Conservation (phyloP, 176 grass and related monocot species). For the Thalia dealbata region DNA sequence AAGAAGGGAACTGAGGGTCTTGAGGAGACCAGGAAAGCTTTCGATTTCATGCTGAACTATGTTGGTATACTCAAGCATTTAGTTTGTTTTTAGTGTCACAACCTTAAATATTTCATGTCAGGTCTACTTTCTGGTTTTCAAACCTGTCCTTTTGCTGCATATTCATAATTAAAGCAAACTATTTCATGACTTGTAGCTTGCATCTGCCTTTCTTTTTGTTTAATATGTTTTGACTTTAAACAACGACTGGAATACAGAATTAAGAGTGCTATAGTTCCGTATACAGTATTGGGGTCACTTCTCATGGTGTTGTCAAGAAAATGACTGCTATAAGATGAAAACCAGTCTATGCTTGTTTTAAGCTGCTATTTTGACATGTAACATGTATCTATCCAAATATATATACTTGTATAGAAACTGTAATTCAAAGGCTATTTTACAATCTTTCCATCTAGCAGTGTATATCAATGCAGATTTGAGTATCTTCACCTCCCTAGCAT, state of each 20-base stretch:
- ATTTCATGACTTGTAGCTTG: not conserved
- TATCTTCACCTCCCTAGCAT: not conserved
- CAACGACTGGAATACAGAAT: not conserved
- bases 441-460: not conserved
- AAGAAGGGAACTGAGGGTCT: constrained; percentile 69
- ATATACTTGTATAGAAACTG: not conserved
- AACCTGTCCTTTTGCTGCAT: not conserved
- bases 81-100: constrained; percentile 2
- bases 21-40: constrained; percentile 91
- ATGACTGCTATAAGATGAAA: not conserved
- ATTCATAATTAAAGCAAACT: not conserved
- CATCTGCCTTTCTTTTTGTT: not conserved
- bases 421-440: not conserved
- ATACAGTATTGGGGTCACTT: not conserved
- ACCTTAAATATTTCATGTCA: not conserved
- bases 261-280: not conserved
- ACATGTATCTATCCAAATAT: no score
- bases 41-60: constrained; percentile 91
- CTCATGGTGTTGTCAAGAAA: not conserved
- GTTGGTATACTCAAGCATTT: constrained; percentile 44
- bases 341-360: not conserved
- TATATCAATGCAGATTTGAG: not conserved
- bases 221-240: not conserved
- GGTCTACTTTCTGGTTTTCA: not conserved
- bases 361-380: not conserved